phyloP scores from a whole-genome alignment of 805 yeast species.

The Kodamaea jinghongensis region DNA sequence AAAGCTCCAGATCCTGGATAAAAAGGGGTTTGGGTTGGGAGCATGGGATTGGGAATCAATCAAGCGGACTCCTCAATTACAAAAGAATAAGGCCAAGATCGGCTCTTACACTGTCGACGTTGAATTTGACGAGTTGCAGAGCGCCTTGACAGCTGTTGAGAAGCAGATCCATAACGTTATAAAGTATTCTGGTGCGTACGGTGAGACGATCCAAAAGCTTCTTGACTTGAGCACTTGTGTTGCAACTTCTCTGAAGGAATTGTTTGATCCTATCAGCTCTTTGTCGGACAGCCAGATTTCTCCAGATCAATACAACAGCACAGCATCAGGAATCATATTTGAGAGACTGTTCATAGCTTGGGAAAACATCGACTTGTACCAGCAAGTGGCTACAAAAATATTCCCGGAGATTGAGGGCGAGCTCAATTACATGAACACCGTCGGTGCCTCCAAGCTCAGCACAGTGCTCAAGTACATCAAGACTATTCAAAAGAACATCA shows the following conservation, averaged over 20 bases:
- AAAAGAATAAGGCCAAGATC: slow-evolving; percentile 7
- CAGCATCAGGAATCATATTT: too few species aligned
- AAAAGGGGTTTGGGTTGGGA: background rate
- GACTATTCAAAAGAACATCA: slow-evolving; percentile 25
- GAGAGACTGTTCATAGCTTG: slow-evolving; percentile 17
- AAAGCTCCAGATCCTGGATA: background rate
- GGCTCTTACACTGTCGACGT: slow-evolving; percentile 22
- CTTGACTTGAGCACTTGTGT: slow-evolving; percentile 13
- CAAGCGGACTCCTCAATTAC: slow-evolving; percentile 16
- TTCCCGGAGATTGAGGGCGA: slow-evolving; percentile 14
- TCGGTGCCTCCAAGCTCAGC: slow-evolving; percentile 15
- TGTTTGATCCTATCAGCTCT: slow-evolving; percentile 22
- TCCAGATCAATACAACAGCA: slow-evolving; percentile 4
- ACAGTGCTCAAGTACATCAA: slow-evolving; percentile 17
- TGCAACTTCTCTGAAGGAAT: slow-evolving; percentile 16
- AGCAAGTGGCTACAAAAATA: slow-evolving; percentile 16
- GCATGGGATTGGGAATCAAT: slow-evolving; percentile 10
- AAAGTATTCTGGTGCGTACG: slow-evolving; percentile 14
- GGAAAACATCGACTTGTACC: slow-evolving; percentile 18
- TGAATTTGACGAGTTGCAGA: slow-evolving; percentile 23
- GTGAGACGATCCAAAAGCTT: slow-evolving; percentile 8
- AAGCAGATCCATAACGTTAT: slow-evolving; percentile 14
- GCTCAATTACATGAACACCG: slow-evolving; percentile 8
- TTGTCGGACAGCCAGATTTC: slow-evolving; percentile 4
- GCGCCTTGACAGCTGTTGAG: slow-evolving; percentile 20